Conservation (phyloP, 2,329 filamentous ascomycete species). For the Diplodia scrobiculata region DNA sequence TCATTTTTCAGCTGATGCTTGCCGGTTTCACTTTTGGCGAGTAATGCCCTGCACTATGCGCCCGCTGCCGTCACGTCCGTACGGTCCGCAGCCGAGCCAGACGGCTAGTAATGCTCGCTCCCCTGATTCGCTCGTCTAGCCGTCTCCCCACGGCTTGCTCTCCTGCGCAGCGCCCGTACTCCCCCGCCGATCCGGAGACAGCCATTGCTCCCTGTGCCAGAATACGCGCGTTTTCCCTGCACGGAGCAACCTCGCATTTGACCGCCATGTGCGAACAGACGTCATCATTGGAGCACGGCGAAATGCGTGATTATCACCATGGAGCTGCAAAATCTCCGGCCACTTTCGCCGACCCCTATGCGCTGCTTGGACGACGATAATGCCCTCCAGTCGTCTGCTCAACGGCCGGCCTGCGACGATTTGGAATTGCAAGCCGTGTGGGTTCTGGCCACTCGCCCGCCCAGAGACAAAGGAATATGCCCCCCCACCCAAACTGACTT, state of each 20-base stretch:
- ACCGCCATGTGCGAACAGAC: constrained; percentile 21
- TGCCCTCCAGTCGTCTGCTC: not conserved
- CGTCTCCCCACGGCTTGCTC: not conserved
- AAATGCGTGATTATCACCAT: constrained; percentile 17
- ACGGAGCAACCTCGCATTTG: constrained; percentile 19
- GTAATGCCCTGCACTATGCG: constrained; percentile 9
- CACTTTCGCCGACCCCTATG: constrained; percentile 26
- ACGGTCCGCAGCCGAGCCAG: constrained; percentile 19
- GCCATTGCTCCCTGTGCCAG: constrained; percentile 5
- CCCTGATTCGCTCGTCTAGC: not conserved
- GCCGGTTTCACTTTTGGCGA: constrained; percentile 20
- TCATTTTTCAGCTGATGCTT: constrained; percentile 20
- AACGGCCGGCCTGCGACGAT: constrained; percentile 19
- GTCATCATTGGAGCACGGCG: constrained; percentile 15
- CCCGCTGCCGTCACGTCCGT: constrained; percentile 8
- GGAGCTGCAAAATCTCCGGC: constrained; percentile 6
- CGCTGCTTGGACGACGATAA: constrained; percentile 2
- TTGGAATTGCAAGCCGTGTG: constrained; percentile 10
- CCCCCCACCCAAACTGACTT: constrained; percentile 13
- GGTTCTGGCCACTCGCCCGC: constrained; percentile 15
- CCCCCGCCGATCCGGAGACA: constrained; percentile 15
- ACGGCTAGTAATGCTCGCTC: not conserved
- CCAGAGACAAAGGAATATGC: constrained; percentile 23
- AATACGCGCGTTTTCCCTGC: constrained; percentile 10
- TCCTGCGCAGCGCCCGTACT: not conserved